phyloP scores from a whole-genome alignment of 2,329 filamentous ascomycete species.

The Claviceps sp. region DNA sequence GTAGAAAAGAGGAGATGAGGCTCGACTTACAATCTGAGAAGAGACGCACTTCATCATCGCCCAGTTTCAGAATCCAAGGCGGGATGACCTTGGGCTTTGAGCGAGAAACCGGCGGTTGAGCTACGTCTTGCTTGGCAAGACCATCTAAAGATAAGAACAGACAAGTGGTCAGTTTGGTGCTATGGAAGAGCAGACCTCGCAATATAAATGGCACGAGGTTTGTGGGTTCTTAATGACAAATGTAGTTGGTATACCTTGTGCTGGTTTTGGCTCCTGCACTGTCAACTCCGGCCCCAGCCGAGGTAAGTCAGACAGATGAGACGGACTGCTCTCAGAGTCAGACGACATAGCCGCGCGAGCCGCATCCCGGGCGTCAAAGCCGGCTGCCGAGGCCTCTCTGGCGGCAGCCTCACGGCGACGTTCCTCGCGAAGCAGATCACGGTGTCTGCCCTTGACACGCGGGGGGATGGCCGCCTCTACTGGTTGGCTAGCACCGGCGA shows the following conservation, averaged over 20 bases:
- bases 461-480: slow-evolving; percentile 1
- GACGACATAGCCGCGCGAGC: background rate
- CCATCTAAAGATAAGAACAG: background rate
- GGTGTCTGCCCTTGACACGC: slow-evolving; percentile 1
- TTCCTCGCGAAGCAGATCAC: slow-evolving; percentile 3
- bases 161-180: background rate
- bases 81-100: background rate
- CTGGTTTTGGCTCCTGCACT: no score
- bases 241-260: no score
- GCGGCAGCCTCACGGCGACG: background rate
- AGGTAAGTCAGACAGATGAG: no score
- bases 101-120: background rate
- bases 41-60: background rate
- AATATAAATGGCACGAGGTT: no score
- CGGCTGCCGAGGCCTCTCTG: background rate
- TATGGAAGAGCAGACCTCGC: no score
- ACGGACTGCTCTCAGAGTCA: background rate
- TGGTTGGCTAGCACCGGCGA: slow-evolving; percentile 1
- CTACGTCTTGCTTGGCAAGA: background rate
- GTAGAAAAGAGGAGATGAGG: background rate
- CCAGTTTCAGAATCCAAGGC: background rate
- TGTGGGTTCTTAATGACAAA: no score
- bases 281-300: no score
- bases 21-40: background rate
- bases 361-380: background rate